phyloP scores from a whole-genome alignment of 345 rosid species.

The Carallia brachiata region DNA sequence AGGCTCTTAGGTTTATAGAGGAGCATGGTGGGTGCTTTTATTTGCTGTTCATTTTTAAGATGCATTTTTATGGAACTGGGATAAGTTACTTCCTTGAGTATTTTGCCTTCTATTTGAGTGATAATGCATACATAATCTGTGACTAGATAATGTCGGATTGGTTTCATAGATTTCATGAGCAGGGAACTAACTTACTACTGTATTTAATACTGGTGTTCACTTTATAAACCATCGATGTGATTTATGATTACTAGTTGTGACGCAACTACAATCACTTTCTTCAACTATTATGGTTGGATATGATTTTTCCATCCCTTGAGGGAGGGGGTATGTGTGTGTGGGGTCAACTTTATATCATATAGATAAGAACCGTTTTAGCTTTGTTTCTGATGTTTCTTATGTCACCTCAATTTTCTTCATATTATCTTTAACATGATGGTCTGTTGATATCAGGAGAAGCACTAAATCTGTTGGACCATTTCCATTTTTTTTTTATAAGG shows the following conservation, averaged over 20 bases:
- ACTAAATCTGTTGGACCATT: not conserved
- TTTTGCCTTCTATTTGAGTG: not conserved
- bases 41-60: not conserved
- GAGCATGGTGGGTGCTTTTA: slow-evolving; percentile 61
- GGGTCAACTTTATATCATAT: too few relatives aligned
- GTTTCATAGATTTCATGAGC: not conserved
- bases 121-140: not conserved
- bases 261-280: not conserved
- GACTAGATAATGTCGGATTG: not conserved
- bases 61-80: not conserved
- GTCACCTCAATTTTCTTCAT: not conserved
- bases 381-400: not conserved
- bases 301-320: not conserved
- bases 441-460: not conserved
- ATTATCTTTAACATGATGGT: not conserved
- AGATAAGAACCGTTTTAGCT: not conserved
- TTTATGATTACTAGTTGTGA: not conserved
- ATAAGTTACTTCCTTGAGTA: slow-evolving; percentile 3
- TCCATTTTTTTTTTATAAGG: not conserved
- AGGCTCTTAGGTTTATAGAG: slow-evolving; percentile 90
- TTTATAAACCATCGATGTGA: not conserved
- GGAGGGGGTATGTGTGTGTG: not conserved
- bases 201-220: too few relatives aligned
- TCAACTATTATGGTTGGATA: not conserved
- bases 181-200: not conserved